Percentiles rank a stretch among this genome's conserved stretches.
Conservation (phyloP, 148 eudicot species). For the Drosera capensis region DNA sequence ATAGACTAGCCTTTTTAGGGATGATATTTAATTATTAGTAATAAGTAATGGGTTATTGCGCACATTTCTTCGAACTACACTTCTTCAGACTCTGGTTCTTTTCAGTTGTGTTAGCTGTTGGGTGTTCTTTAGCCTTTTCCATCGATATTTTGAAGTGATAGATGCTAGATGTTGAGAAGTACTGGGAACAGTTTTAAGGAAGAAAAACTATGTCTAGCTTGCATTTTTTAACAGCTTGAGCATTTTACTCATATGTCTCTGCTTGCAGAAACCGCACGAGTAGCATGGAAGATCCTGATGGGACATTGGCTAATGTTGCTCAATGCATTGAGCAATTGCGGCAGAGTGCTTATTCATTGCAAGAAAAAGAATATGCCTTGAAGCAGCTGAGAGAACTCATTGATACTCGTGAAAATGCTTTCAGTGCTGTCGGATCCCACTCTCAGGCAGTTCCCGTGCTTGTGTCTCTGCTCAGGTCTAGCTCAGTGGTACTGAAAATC, state of each 20-base stretch:
- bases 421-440: constrained; percentile 98
- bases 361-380: constrained; percentile 73
- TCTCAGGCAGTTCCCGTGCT: constrained; percentile 98
- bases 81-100: too few species aligned
- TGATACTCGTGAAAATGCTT: constrained; percentile 86
- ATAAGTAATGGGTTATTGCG: too few species aligned
- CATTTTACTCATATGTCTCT: constrained; percentile 7
- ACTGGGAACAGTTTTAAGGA: background rate
- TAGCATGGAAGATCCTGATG: constrained; percentile 97
- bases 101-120: too few species aligned
- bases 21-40: too few species aligned
- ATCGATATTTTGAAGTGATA: background rate
- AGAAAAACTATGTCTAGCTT: background rate
- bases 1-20: too few species aligned
- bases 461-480: constrained; percentile 88
- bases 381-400: constrained; percentile 76
- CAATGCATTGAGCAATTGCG: constrained; percentile 97
- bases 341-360: constrained; percentile 57
- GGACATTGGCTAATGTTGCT: constrained; percentile 95
- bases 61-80: too few species aligned
- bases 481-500: constrained; percentile 68
- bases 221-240: constrained; percentile 1
- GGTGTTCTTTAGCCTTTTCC: too few species aligned
- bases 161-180: too few species aligned
- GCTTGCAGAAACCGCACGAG: constrained; percentile 68